A percentile compares a stretch with the other conserved stretches of the same genome.
Evolutionary conservation across 495 filamentous ascomycete species (phyloP).

Genomic region (Aspergillus funiculosus): DNA sequence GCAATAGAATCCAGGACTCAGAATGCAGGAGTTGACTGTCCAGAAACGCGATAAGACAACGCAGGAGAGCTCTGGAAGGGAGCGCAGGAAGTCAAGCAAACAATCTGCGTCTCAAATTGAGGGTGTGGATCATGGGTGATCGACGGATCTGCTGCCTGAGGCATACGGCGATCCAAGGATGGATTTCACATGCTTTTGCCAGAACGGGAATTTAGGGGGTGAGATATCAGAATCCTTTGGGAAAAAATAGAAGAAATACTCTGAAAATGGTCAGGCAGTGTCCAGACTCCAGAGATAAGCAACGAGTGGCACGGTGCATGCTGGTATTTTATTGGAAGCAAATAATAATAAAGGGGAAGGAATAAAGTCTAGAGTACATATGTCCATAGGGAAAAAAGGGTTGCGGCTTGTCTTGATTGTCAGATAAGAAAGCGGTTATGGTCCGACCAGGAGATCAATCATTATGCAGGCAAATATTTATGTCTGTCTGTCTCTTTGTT

Average conservation of each 20-base stretch:
- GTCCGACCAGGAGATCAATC: not conserved
- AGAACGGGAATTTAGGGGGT: not conserved
- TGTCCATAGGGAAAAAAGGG: constrained; percentile 1
- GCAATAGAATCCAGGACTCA: no score
- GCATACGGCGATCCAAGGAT: not conserved
- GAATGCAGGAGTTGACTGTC: no score
- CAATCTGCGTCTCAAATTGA: no score
- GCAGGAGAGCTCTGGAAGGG: no score
- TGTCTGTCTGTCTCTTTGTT: not conserved
- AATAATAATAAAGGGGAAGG: not conserved
- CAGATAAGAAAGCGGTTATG: not conserved
- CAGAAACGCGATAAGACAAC: no score
- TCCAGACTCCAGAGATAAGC: no score
- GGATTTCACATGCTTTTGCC: not conserved
- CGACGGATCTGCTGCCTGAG: not conserved
- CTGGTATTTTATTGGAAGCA: not conserved
- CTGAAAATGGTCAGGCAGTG: no score
- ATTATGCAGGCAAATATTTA: not conserved
- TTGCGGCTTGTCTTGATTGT: not conserved
- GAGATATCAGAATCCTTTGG: not conserved
- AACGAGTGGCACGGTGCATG: no score
- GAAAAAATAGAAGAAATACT: not conserved
- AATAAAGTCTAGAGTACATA: constrained; percentile 13
- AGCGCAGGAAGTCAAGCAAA: no score
- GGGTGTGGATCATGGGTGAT: not conserved